Conservation (phyloP, 2,329 filamentous ascomycete genomes). For the Xylaria sp. region DNA sequence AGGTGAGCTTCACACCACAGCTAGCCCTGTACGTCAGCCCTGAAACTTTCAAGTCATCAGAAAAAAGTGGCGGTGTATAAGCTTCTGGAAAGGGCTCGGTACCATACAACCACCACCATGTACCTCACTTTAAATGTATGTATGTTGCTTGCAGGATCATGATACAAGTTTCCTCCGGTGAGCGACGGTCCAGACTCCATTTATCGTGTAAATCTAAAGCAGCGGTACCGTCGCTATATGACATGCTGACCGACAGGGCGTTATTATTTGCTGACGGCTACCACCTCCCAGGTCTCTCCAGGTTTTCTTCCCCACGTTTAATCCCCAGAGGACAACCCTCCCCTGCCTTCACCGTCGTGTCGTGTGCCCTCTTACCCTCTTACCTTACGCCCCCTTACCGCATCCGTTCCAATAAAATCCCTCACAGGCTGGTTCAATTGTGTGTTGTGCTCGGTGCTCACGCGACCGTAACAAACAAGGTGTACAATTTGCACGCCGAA, state of each 20-base stretch:
- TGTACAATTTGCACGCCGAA: conserved; percentile 10
- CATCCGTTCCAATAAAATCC: conserved; percentile 19
- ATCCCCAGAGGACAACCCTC: conserved; percentile 20
- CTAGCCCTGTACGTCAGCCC: conserved; percentile 32
- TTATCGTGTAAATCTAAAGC: conserved; percentile 21
- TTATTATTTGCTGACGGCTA: conserved; percentile 17
- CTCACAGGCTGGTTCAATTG: conserved; percentile 9
- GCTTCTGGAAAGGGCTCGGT: conserved; percentile 28
- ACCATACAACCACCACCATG: conserved; percentile 19
- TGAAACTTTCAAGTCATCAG: conserved; percentile 13
- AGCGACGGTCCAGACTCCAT: conserved; percentile 20
- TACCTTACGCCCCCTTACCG: conserved; percentile 21
- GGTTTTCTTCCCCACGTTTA: conserved; percentile 37
- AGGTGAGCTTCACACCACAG: conserved; percentile 26
- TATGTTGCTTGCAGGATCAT: conserved; percentile 20
- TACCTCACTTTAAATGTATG: conserved; percentile 17
- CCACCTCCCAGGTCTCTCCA: conserved; percentile 20
- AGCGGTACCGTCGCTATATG: conserved; percentile 27
- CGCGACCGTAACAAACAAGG: conserved; percentile 27
- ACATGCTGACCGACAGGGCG: conserved; percentile 14
- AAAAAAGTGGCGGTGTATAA: conserved; percentile 33
- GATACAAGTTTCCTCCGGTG: conserved; percentile 14
- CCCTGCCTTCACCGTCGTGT: conserved; percentile 29
- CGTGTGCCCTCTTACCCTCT: conserved; percentile 17
- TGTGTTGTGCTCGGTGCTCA: conserved; percentile 22